Base-by-base conservation (phyloP, 164 flowering plant genomes). In the Cinnamomum micranthum region DNA sequence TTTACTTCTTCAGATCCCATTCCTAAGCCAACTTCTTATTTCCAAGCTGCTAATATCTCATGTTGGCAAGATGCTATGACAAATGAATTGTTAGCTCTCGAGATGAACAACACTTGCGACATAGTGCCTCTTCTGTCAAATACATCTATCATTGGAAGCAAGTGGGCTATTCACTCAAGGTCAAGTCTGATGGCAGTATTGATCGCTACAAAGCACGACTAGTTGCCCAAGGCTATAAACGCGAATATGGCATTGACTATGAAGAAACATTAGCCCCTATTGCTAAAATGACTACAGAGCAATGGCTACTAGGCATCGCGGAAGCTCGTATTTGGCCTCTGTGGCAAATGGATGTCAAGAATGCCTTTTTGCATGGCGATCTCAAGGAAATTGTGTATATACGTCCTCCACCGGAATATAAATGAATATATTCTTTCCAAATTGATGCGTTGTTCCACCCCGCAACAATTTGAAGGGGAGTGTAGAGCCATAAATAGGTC, bases 1-100 rank as follows among this genome's bases (percentile, higher is more conserved):
- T 58, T 58, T n/a, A 58, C 22, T 15, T n/a, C 22, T 13, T 13
- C 7, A 58, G 62, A 58, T 4, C 12, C 62, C 12, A 58, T 58
- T 14, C 20, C n/a, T 6, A 58, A 1, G 6, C 62, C 62, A 15
- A 10, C 22, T 20, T 58, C 62, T 20, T n/a, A 58, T 58, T 15
- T 4, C 4, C 22, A 58, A 6, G 62, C 20, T 15, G 3, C 20
- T 20, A 58, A 58, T 4, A n/a, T 15, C 20, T 4, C 17, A 58
- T 58, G 62, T 58, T 58, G 62, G 62, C 62, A 58, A 58, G 62
- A 58, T 58, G 62, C 62, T 19, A 58, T 19, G 62, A n/a, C 62
- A 58, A 22, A 58, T 15, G 62, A 58, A 58, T n/a, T 58, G 62
- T n/a, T 6, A 6, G 62, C 62, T n/a, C n/a, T 58, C 17, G 62